phyloP scores from a whole-genome alignment of 345 rosid species.

The Cardamine occulta region DNA sequence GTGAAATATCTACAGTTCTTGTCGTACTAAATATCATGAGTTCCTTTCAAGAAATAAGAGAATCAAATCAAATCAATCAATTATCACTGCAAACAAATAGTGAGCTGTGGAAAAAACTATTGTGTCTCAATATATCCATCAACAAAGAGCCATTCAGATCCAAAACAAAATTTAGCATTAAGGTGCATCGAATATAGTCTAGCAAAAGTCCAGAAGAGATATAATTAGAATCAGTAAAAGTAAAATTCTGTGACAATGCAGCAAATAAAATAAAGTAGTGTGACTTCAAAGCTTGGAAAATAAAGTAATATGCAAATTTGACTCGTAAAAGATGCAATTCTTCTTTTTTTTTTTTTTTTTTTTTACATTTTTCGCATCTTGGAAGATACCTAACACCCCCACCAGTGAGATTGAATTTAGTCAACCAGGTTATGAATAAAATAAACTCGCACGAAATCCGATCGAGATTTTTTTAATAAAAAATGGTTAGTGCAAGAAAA shows the following conservation, averaged over 20 bases:
- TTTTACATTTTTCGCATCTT: neutral
- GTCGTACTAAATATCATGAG: constrained; percentile 43
- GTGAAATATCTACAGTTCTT: constrained; percentile 35
- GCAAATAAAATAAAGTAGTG: neutral
- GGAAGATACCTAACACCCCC: constrained; percentile 34
- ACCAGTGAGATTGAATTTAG: constrained; percentile 32
- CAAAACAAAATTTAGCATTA: neutral
- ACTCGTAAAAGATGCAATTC: constrained; percentile 20
- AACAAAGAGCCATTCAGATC: constrained; percentile 5
- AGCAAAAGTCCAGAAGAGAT: neutral
- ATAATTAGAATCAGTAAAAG: constrained; percentile 14
- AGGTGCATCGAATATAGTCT: neutral
- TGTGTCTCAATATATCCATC: constrained; percentile 34
- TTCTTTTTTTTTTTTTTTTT: too few relatives aligned
- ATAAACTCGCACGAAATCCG: constrained; percentile 32
- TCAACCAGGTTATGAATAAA: constrained; percentile 19
- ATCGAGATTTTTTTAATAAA: neutral
- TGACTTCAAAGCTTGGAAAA: constrained; percentile 16
- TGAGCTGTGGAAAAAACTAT: constrained; percentile 15
- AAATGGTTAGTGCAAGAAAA: neutral
- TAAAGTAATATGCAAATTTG: constrained; percentile 16
- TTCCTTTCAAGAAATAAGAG: constrained; percentile 31
- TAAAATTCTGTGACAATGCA: constrained; percentile 11
- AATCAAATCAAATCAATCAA: constrained; percentile 39
- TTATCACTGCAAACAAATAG: constrained; percentile 34